Evolutionary conservation across 176 grass and related monocot species (phyloP).

Genomic region (Tillandsia leiboldiana): DNA sequence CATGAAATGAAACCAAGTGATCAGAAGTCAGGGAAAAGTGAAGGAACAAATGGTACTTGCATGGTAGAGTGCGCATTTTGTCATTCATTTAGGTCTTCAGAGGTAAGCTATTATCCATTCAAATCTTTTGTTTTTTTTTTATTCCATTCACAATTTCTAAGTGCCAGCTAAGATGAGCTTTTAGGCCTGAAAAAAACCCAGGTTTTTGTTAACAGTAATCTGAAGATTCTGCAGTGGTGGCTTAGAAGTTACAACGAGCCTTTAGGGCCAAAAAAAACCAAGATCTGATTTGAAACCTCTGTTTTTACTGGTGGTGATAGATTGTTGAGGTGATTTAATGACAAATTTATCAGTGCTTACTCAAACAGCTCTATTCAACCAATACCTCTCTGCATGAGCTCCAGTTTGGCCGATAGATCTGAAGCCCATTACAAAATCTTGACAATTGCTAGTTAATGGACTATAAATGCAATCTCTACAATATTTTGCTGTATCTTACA

Average conservation of each 20-base stretch:
- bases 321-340: too few relatives aligned
- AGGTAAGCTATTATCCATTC: conserved; percentile 29
- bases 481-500: neutral
- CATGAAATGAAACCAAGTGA: neutral
- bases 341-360: too few relatives aligned
- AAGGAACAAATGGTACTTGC: conserved; percentile 5
- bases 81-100: conserved; percentile 35
- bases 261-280: neutral
- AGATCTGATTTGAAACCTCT: neutral
- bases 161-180: too few relatives aligned
- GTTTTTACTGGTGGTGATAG: too few relatives aligned
- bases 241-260: neutral
- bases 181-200: too few relatives aligned
- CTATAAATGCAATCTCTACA: neutral
- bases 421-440: too few relatives aligned
- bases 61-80: conserved; percentile 66
- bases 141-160: neutral
- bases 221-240: too few relatives aligned
- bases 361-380: too few relatives aligned
- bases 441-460: too few relatives aligned
- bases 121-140: neutral
- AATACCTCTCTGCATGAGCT: too few relatives aligned
- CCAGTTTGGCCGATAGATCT: too few relatives aligned
- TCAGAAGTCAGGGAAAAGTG: conserved; percentile 24
- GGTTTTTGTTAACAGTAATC: too few relatives aligned